Base-by-base conservation (phyloP, 129 eudicot genomes). In the Sambucus nigra region DNA sequence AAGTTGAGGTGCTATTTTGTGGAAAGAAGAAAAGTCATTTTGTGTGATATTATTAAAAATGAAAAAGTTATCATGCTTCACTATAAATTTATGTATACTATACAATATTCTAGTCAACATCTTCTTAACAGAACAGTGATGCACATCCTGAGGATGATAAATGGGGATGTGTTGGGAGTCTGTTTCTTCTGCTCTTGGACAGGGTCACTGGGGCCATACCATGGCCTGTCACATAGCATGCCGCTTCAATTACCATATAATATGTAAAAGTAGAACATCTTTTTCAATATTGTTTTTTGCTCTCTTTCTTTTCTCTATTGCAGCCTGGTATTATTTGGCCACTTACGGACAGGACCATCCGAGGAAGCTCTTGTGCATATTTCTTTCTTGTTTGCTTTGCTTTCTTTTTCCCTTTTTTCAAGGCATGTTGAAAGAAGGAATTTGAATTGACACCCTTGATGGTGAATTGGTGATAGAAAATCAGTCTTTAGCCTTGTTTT, bases 81-180 rank as follows among this genome's bases (percentile, higher is more conserved):
- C n/a, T 2, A 35, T 35, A 35, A 7, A 2, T 35, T 1, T 35
- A 35, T 35, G 42, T 35, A 35, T 35, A 29, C 35, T 29, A 8
- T 29, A 29, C 35, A 39, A 1, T 6, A 42, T 19, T 16, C 19
- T 41, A 14, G 65, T 61, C 66, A 52, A 50, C 60, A 55, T 66
- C 64, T 45, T 29, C 44, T 1, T 38, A 49, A 56, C 17, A 47
- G 40, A 24, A 26, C 49, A 54, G 38, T 16, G 24, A 4, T 47
- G 64, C 64, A 55, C 31, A 35, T 57, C 71, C 64, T 56, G 58
- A 66, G 71, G 71, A 47, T 55, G 64, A 56, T 64, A 46, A 46
- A 31, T 32, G 56, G 71, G 71, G 62, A 53, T 53, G 29, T 64
- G 69, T 49, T 64, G 61, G 53, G 22, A 10, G 69, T 31, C n/a